phyloP scores from a whole-genome alignment of 2,329 filamentous ascomycete species.

The Venturiaceae sp. region DNA sequence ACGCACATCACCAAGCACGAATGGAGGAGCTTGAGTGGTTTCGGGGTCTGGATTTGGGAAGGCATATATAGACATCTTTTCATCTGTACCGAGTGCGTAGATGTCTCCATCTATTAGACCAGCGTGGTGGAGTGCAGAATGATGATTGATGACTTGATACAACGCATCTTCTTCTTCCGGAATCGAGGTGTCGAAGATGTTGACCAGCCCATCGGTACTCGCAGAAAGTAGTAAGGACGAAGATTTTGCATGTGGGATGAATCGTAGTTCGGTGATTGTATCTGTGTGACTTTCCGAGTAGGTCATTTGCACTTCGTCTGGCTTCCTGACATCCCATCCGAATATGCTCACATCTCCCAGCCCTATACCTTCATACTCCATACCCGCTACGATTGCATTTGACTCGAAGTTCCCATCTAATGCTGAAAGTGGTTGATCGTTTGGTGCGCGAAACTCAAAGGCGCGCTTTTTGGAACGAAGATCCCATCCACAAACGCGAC shows the following conservation, averaged over 20 bases:
- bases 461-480: neutral
- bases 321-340: conserved; percentile 32
- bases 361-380: conserved; percentile 53
- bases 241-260: conserved; percentile 10
- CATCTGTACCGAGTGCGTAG: conserved; percentile 68
- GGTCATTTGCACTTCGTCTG: conserved; percentile 23
- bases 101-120: conserved; percentile 60
- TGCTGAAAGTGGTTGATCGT: conserved; percentile 50
- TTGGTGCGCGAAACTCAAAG: conserved; percentile 23
- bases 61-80: conserved; percentile 65
- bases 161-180: conserved; percentile 69
- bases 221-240: conserved; percentile 55
- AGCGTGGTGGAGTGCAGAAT: conserved; percentile 63
- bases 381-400: conserved; percentile 59
- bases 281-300: conserved; percentile 43
- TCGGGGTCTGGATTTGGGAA: conserved; percentile 54
- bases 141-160: conserved; percentile 69
- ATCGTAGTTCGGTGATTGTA: conserved; percentile 47
- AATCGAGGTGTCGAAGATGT: conserved; percentile 58
- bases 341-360: conserved; percentile 26
- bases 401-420: conserved; percentile 49
- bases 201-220: conserved; percentile 71
- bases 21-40: conserved; percentile 39
- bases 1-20: conserved; percentile 58
- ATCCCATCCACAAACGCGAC: conserved; percentile 58